phyloP scores from a whole-genome alignment of 1,284 basidiomycete species.

The Testicularia cyperi region DNA sequence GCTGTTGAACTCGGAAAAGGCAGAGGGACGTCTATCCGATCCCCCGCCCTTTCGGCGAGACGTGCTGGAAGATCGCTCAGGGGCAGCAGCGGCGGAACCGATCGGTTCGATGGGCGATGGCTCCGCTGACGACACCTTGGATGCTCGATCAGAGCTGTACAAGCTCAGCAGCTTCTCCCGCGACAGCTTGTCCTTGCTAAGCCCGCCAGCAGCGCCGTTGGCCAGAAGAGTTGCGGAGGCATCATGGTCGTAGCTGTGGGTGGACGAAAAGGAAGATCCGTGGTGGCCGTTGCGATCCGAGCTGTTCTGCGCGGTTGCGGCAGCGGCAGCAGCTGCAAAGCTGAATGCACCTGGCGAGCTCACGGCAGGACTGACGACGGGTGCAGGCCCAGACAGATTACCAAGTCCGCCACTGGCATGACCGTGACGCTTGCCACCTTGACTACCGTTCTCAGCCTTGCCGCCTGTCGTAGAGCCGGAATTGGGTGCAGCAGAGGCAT shows the following conservation, averaged over 20 bases:
- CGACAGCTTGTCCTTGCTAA: constrained; percentile 32
- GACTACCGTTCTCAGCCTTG: constrained; percentile 3
- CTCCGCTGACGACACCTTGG: constrained; percentile 17
- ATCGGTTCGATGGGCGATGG: constrained; percentile 13
- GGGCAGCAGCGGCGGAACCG: constrained; percentile 1
- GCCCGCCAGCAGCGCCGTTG: constrained; percentile 18
- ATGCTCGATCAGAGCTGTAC: constrained; percentile 40
- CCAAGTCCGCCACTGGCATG: constrained; percentile 22
- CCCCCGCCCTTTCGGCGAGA: constrained; percentile 27
- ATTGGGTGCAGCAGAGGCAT: too few relatives aligned
- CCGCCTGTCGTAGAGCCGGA: not conserved
- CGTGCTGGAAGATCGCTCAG: constrained; percentile 26
- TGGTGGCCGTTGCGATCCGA: constrained; percentile 18
- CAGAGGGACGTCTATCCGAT: constrained; percentile 23
- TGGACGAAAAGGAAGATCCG: constrained; percentile 1
- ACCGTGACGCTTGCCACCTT: constrained; percentile 22
- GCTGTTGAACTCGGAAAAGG: constrained; percentile 12
- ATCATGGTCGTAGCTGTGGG: constrained; percentile 9
- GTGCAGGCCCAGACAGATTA: constrained; percentile 22
- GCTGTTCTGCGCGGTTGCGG: constrained; percentile 8
- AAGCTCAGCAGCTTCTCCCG: constrained; percentile 45
- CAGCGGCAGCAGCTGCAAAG: constrained; percentile 47
- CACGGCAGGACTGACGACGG: constrained; percentile 28
- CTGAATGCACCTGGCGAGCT: constrained; percentile 49
- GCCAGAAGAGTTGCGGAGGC: constrained; percentile 10